Evolutionary conservation across 768 basidiomycete genomes (phyloP).

Genomic region (Boletus rubescentipes): DNA sequence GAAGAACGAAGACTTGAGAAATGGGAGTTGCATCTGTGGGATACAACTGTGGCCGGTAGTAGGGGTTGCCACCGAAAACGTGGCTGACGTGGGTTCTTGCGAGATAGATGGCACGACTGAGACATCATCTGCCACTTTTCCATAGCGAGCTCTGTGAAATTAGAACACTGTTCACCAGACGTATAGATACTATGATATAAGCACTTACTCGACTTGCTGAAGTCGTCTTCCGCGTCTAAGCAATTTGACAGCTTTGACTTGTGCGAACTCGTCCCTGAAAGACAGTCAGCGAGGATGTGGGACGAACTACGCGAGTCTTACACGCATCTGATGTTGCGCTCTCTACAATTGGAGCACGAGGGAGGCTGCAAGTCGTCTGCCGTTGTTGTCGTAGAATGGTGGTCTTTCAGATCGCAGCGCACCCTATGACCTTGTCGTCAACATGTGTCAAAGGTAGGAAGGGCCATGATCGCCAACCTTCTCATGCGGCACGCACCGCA

Average conservation of each 20-base stretch:
- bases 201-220: conserved; percentile 79
- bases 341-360: conserved; percentile 86
- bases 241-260: conserved; percentile 87
- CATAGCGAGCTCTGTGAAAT: conserved; percentile 66
- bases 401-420: conserved; percentile 90
- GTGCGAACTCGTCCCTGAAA: conserved; percentile 83
- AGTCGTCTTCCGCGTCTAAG: conserved; percentile 75
- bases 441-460: background rate
- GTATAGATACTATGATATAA: conserved; percentile 4
- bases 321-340: conserved; percentile 92
- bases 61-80: conserved; percentile 5
- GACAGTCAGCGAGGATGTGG: conserved; percentile 7
- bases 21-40: conserved; percentile 71
- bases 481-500: conserved; percentile 92
- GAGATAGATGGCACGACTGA: conserved; percentile 17
- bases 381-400: conserved; percentile 52
- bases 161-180: conserved; percentile 2
- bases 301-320: conserved; percentile 41
- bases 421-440: conserved; percentile 50
- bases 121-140: conserved; percentile 56
- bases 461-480: conserved; percentile 44
- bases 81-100: conserved; percentile 20
- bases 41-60: conserved; percentile 43
- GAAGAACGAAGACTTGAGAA: conserved; percentile 87
- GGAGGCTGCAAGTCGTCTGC: conserved; percentile 40